phyloP scores from a whole-genome alignment of 306 rosid genomes.

The Begonia masoniana region DNA sequence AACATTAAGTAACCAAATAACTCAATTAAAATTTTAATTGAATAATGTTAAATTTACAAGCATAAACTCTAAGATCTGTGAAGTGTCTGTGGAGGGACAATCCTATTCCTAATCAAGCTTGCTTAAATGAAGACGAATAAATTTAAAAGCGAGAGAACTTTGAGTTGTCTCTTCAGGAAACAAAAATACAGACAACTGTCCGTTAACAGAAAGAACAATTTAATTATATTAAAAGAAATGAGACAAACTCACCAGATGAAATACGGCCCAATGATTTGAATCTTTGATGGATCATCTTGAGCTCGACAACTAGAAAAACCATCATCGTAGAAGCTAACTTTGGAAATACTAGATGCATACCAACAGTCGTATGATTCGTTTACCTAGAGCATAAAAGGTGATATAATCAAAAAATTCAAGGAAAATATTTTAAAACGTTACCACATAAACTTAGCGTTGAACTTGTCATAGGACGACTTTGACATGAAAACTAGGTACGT shows the following conservation, averaged over 20 bases:
- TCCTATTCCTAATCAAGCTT: no score
- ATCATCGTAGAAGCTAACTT: constrained; percentile 57
- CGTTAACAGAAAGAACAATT: background rate
- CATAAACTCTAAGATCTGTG: no score
- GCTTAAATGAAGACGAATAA: background rate
- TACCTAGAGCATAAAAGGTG: constrained; percentile 40
- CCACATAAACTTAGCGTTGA: background rate
- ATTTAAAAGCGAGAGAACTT: background rate
- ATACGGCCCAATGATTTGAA: constrained; percentile 47
- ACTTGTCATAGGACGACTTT: background rate
- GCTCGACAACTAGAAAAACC: constrained; percentile 70
- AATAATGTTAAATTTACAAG: no score
- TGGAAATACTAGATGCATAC: constrained; percentile 69
- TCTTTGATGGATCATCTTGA: constrained; percentile 47
- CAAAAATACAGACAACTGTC: background rate
- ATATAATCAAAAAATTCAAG: constrained; percentile 6
- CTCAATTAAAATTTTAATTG: no score
- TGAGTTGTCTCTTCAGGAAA: background rate
- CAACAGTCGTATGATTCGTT: constrained; percentile 79
- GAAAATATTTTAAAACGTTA: background rate
- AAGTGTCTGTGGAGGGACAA: no score
- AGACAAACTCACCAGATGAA: constrained; percentile 45
- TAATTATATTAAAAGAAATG: background rate
- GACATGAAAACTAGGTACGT: no score
- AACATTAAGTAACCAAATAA: no score